Conservation (phyloP, 306 rosid species). For the Betula pendula region DNA sequence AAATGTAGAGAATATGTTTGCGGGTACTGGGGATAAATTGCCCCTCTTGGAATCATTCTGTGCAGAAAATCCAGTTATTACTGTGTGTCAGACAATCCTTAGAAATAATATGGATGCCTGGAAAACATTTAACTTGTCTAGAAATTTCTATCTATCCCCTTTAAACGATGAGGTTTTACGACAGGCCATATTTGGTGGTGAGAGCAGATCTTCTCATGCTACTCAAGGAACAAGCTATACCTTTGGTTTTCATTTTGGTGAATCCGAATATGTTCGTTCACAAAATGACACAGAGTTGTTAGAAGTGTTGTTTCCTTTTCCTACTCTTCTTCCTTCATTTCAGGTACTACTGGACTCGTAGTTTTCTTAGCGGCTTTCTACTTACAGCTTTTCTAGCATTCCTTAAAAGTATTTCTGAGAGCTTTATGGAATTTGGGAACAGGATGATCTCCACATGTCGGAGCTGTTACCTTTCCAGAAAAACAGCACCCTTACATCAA, state of each 20-base stretch:
- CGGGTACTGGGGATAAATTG: slow-evolving; percentile 33
- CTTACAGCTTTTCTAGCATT: slow-evolving; percentile 29
- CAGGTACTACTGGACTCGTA: slow-evolving; percentile 54
- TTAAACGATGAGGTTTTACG: slow-evolving; percentile 73
- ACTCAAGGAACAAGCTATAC: slow-evolving; percentile 72
- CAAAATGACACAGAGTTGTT: slow-evolving; percentile 62
- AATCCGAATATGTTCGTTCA: slow-evolving; percentile 59
- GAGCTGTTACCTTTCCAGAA: slow-evolving; percentile 93
- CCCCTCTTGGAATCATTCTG: slow-evolving; percentile 51
- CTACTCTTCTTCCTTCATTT: slow-evolving; percentile 78
- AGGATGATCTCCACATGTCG: slow-evolving; percentile 76
- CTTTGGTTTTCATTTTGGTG: slow-evolving; percentile 82
- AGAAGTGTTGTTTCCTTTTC: slow-evolving; percentile 82
- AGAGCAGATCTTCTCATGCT: slow-evolving; percentile 39
- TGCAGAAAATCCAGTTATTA: slow-evolving; percentile 72
- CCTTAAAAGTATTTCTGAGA: slow-evolving; percentile 25
- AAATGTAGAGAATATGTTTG: slow-evolving; percentile 36
- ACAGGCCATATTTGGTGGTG: slow-evolving; percentile 63
- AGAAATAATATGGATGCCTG: slow-evolving; percentile 51
- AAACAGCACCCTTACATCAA: slow-evolving; percentile 89
- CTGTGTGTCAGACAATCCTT: slow-evolving; percentile 59
- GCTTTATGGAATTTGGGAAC: slow-evolving; percentile 38
- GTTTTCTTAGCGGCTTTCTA: slow-evolving; percentile 15
- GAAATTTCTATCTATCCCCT: slow-evolving; percentile 69
- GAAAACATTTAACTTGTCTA: slow-evolving; percentile 68